These are phyloP conservation scores for Malassezia vespertilionis DNA, from an alignment of 1,284 basidiomycete genomes.

Conservation along the genomic window DNA sequence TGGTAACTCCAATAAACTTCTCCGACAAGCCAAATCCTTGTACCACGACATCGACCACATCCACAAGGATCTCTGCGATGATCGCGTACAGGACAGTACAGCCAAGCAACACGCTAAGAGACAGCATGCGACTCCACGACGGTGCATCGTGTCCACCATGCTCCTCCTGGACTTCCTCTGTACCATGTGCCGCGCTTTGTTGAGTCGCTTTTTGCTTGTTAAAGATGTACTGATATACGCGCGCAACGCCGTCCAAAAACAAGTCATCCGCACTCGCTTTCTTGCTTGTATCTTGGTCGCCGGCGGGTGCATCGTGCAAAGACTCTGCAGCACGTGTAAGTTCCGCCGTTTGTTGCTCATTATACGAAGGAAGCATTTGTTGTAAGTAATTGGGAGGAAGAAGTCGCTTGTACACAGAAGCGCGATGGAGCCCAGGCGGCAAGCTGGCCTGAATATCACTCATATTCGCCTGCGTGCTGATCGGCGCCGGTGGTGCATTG, in stretches of 20 bases:
- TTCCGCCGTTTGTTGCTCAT: background rate
- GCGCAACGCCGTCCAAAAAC: background rate
- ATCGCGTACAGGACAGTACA: conserved; percentile 90
- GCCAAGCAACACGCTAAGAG: conserved; percentile 35
- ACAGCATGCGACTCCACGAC: conserved; percentile 50
- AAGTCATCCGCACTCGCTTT: conserved; percentile 3
- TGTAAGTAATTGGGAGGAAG: conserved; percentile 40
- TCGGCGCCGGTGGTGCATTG: conserved; percentile 53
- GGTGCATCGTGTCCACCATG: conserved; percentile 87
- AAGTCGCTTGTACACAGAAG: conserved; percentile 64
- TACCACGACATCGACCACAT: conserved; percentile 89
- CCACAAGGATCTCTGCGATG: conserved; percentile 88
- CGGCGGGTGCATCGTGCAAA: background rate
- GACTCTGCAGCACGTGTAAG: background rate
- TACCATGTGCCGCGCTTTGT: conserved; percentile 17
- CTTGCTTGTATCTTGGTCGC: background rate
- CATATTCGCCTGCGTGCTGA: conserved; percentile 41
- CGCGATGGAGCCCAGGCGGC: conserved; percentile 52
- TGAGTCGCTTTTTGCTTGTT: conserved; percentile 14
- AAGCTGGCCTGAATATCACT: conserved; percentile 23
- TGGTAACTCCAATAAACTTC: conserved; percentile 90
- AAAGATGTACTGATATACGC: conserved; percentile 15
- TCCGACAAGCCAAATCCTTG: conserved; percentile 89
- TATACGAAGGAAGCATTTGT: conserved; percentile 31
- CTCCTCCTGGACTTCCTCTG: conserved; percentile 50